Evolutionary conservation across 306 rosid species (phyloP).

Genomic region (Cicer yamashitae): DNA sequence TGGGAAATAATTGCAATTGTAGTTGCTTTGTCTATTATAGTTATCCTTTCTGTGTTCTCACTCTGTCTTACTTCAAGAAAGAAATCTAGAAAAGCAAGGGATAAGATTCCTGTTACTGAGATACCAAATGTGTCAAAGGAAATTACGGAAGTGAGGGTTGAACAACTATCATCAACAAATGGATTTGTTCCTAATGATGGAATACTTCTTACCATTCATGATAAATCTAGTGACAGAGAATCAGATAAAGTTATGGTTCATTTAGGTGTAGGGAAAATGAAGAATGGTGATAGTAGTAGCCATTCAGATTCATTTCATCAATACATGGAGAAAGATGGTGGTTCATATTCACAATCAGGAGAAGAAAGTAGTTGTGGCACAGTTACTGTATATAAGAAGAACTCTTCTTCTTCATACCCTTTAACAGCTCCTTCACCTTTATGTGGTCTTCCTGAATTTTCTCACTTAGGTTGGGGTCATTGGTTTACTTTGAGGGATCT

Average conservation of each 20-base stretch:
- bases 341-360: slow-evolving; percentile 71
- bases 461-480: slow-evolving; percentile 98
- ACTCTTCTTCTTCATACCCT: slow-evolving; percentile 76
- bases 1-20: slow-evolving; percentile 89
- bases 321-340: slow-evolving; percentile 63
- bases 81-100: slow-evolving; percentile 68
- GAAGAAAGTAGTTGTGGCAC: slow-evolving; percentile 85
- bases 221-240: slow-evolving; percentile 76
- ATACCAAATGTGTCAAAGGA: slow-evolving; percentile 92
- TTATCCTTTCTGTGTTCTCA: slow-evolving; percentile 72
- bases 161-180: slow-evolving; percentile 70
- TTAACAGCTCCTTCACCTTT: slow-evolving; percentile 87
- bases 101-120: slow-evolving; percentile 62
- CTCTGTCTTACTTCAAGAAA: slow-evolving; percentile 76
- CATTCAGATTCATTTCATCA: slow-evolving; percentile 79
- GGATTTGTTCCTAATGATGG: slow-evolving; percentile 82
- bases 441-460: slow-evolving; percentile 82
- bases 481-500: slow-evolving; percentile 98
- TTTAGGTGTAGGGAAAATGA: slow-evolving; percentile 69
- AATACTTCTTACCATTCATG: slow-evolving; percentile 82
- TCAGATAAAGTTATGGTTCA: slow-evolving; percentile 85
- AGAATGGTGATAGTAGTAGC: slow-evolving; percentile 66
- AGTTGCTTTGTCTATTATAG: slow-evolving; percentile 72
- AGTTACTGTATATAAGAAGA: slow-evolving; percentile 58
- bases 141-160: slow-evolving; percentile 86